These are phyloP conservation scores for Antitrichia curtipendula DNA, from an alignment of 225 moss, liverwort and hornwort species.

Conservation along the genomic window DNA sequence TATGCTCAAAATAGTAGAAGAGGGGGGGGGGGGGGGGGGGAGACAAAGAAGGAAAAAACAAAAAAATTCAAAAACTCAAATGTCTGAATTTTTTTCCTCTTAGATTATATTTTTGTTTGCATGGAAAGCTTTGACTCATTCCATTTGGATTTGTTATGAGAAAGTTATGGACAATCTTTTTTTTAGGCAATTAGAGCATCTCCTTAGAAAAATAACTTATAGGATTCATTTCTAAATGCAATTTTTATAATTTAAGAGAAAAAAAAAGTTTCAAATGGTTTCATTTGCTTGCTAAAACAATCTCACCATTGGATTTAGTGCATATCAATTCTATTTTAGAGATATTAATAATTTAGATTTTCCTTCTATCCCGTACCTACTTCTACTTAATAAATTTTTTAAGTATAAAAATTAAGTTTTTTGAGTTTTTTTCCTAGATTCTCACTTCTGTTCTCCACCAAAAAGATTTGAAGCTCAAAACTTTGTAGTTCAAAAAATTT, in stretches of 20 bases:
- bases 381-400: background rate
- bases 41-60: too few species aligned
- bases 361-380: background rate
- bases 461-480: too few species aligned
- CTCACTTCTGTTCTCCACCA: too few species aligned
- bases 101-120: too few species aligned
- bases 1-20: too few species aligned
- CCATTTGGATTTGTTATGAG: background rate
- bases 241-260: background rate
- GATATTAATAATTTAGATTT: background rate
- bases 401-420: background rate
- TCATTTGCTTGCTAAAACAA: background rate
- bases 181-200: background rate
- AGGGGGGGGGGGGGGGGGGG: too few species aligned
- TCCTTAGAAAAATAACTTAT: background rate
- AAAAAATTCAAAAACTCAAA: too few species aligned
- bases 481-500: too few species aligned
- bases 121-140: background rate
- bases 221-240: background rate
- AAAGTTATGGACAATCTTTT: background rate
- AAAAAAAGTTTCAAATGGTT: background rate
- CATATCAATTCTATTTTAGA: background rate
- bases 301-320: background rate
- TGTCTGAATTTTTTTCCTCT: too few species aligned
- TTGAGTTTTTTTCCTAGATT: fast-evolving